Conservation (phyloP, 768 basidiomycete species). For the Suillus americanus region DNA sequence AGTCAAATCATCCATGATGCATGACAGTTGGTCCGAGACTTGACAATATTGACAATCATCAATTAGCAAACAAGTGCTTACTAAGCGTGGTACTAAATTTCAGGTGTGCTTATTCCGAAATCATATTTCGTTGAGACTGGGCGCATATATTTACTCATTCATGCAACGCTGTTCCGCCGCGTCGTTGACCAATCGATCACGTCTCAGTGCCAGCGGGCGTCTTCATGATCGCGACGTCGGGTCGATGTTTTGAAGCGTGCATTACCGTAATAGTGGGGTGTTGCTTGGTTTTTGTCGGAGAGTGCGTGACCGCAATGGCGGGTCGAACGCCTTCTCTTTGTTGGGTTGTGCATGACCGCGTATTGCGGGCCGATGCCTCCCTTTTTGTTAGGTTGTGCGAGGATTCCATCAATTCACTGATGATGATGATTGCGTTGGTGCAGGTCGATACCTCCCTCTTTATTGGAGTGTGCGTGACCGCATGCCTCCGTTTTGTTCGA, state of each 20-base stretch:
- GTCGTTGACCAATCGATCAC: background rate
- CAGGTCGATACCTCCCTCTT: too few relatives aligned
- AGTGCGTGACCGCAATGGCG: background rate
- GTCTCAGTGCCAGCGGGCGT: background rate
- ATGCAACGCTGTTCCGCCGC: background rate
- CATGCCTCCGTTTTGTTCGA: too few relatives aligned
- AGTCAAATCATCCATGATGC: slow-evolving; percentile 34
- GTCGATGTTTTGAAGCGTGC: background rate
- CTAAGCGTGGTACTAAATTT: background rate
- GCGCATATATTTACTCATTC: background rate
- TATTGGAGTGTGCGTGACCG: too few relatives aligned
- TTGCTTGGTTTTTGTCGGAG: background rate
- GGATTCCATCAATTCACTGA: too few relatives aligned
- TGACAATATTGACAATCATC: background rate
- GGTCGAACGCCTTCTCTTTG: background rate
- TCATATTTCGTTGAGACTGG: background rate
- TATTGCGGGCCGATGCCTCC: too few relatives aligned
- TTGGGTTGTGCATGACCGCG: background rate
- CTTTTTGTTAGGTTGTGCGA: background rate
- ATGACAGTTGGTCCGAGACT: slow-evolving; percentile 16
- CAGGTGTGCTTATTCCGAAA: background rate
- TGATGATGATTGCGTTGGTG: too few relatives aligned
- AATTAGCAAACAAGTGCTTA: background rate
- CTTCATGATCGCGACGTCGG: background rate
- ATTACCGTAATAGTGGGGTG: background rate